These are phyloP conservation scores for Russula sp. DNA, from an alignment of 768 basidiomycete genomes.

Conservation along the genomic window DNA sequence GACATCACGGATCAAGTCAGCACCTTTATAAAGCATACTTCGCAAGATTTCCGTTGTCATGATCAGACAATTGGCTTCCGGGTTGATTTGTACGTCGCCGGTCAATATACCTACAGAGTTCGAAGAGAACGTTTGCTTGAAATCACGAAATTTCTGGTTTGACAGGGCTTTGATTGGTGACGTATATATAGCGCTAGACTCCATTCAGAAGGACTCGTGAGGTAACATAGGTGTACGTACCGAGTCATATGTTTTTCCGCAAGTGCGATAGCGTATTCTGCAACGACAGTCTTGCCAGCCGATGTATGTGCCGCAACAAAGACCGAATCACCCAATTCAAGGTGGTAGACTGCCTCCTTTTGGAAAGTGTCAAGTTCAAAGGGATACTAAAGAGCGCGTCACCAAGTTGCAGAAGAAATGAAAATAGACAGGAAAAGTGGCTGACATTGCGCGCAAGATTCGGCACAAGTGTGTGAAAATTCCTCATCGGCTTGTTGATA, in stretches of 20 bases:
- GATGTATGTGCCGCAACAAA: constrained; percentile 99
- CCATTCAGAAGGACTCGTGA: neutral
- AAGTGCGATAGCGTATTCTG: constrained; percentile 96
- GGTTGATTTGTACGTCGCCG: constrained; percentile 98
- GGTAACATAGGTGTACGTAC: constrained; percentile 34
- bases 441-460: constrained; percentile 89
- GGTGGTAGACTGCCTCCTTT: constrained; percentile 95
- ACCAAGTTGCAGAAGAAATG: neutral
- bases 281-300: constrained; percentile 99
- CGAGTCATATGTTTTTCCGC: constrained; percentile 99
- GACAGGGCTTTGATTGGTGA: constrained; percentile 98
- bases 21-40: constrained; percentile 98
- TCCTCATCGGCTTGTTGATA: constrained; percentile 79
- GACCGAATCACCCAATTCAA: constrained; percentile 95
- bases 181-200: constrained; percentile 86
- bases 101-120: constrained; percentile 92
- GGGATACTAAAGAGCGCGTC: constrained; percentile 61
- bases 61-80: constrained; percentile 92
- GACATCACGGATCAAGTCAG: constrained; percentile 96
- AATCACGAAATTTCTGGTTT: constrained; percentile 98
- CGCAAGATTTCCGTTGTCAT: constrained; percentile 98
- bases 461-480: constrained; percentile 89
- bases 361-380: constrained; percentile 98
- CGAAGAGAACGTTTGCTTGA: constrained; percentile 92
- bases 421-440: neutral